phyloP scores from a whole-genome alignment of 2,329 filamentous ascomycete genomes.

The Didymella arachidicola region DNA sequence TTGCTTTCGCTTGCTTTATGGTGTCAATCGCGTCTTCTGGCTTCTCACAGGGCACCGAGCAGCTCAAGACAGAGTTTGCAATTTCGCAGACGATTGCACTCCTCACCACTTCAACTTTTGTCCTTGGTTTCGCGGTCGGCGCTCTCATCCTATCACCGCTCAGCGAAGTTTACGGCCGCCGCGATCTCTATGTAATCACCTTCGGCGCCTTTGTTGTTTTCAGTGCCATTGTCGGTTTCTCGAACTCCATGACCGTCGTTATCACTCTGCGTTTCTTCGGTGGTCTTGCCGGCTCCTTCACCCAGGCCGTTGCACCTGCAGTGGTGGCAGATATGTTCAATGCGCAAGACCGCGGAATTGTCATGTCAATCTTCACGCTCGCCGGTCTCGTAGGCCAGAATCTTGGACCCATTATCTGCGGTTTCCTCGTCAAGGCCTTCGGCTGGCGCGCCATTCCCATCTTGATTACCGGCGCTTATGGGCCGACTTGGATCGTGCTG shows the following conservation, averaged over 20 bases:
- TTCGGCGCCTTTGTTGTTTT: conserved; percentile 35
- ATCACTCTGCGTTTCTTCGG: conserved; percentile 42
- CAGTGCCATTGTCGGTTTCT: conserved; percentile 39
- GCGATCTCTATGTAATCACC: conserved; percentile 29
- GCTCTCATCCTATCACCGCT: conserved; percentile 39
- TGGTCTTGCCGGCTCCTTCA: conserved; percentile 42
- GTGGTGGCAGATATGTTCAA: conserved; percentile 62
- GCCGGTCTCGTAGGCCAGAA: conserved; percentile 65
- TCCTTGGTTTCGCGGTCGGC: conserved; percentile 42
- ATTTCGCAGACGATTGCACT: conserved; percentile 30
- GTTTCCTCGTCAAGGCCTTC: conserved; percentile 71
- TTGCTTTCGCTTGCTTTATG: conserved; percentile 43
- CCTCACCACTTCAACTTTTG: conserved; percentile 38
- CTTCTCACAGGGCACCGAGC: conserved; percentile 34
- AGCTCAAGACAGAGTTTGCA: conserved; percentile 39
- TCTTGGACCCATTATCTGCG: conserved; percentile 69
- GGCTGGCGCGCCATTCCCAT: conserved; percentile 79
- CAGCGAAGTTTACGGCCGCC: conserved; percentile 42
- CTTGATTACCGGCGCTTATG: conserved; percentile 70
- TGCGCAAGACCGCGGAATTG: conserved; percentile 66
- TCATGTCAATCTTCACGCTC: conserved; percentile 67
- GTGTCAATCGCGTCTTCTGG: conserved; percentile 38
- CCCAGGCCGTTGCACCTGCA: conserved; percentile 40
- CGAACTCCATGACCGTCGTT: conserved; percentile 34
- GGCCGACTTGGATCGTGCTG: conserved; percentile 69